phyloP scores from a whole-genome alignment of 2,329 filamentous ascomycete species.

The Talaromyces amestolkiae region DNA sequence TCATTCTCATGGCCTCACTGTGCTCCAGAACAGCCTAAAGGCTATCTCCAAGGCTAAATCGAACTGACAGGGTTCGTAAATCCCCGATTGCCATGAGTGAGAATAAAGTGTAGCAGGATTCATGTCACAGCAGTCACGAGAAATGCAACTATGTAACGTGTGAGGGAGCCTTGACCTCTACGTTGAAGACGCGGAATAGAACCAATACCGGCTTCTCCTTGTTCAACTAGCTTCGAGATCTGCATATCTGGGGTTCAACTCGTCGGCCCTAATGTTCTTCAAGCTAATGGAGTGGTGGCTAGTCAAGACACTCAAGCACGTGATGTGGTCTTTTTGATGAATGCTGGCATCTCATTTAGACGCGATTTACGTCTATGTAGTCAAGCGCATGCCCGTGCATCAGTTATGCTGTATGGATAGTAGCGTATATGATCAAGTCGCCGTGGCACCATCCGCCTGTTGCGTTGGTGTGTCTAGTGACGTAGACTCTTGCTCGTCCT shows the following conservation, averaged over 20 bases:
- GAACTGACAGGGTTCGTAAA: not conserved
- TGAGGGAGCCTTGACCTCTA: not conserved
- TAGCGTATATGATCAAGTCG: constrained; percentile 1
- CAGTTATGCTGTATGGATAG: not conserved
- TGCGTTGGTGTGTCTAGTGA: not conserved
- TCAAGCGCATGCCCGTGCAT: not conserved
- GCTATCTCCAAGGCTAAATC: not conserved
- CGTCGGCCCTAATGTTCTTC: not conserved
- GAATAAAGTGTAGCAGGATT: not conserved
- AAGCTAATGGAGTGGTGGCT: not conserved
- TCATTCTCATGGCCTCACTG: not conserved
- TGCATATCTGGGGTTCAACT: not conserved
- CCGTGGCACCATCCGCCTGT: not conserved
- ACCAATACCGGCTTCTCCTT: not conserved
- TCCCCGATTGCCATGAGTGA: not conserved
- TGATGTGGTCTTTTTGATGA: not conserved
- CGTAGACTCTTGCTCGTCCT: constrained; percentile 9
- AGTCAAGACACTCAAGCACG: not conserved
- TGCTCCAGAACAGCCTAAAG: not conserved
- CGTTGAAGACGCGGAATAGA: not conserved
- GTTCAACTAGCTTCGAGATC: not conserved
- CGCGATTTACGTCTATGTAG: not conserved
- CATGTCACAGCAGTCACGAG: not conserved
- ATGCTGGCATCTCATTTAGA: not conserved
- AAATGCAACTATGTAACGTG: not conserved